These are phyloP conservation scores for Pleurostoma richardsiae DNA, from an alignment of 2,329 filamentous ascomycete genomes.

Conservation along the genomic window DNA sequence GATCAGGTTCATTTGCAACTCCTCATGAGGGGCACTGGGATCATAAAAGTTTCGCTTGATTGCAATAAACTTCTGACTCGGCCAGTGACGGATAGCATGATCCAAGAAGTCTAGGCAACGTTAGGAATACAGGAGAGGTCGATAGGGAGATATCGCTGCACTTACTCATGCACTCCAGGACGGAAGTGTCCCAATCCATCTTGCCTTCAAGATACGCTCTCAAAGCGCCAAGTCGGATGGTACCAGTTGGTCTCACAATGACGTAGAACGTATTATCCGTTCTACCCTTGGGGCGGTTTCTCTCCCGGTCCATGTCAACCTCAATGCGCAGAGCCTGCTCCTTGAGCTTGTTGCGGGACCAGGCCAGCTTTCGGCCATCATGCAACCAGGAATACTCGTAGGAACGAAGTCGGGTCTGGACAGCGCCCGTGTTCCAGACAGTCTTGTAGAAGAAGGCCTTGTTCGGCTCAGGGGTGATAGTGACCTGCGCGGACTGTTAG, in stretches of 20 bases:
- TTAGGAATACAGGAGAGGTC: too few relatives aligned
- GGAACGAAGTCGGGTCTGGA: constrained; percentile 45
- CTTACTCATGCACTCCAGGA: constrained; percentile 70
- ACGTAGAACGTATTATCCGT: constrained; percentile 51
- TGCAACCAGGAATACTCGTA: constrained; percentile 60
- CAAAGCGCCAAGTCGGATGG: constrained; percentile 63
- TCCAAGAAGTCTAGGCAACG: constrained; percentile 78
- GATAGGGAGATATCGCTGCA: too few relatives aligned
- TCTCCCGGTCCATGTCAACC: constrained; percentile 71
- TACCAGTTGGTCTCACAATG: constrained; percentile 58
- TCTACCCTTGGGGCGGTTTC: constrained; percentile 24
- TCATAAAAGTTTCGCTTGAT: constrained; percentile 85
- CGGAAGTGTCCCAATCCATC: constrained; percentile 56
- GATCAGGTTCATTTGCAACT: constrained; percentile 23
- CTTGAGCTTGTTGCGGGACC: constrained; percentile 46
- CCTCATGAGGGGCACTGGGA: constrained; percentile 11
- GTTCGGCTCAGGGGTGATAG: constrained; percentile 56
- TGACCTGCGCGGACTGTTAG: constrained; percentile 43
- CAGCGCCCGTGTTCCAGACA: constrained; percentile 63
- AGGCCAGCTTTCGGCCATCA: constrained; percentile 82
- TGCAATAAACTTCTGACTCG: constrained; percentile 59
- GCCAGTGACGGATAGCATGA: constrained; percentile 78
- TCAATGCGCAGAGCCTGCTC: constrained; percentile 41
- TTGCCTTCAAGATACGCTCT: constrained; percentile 59
- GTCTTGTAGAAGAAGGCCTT: constrained; percentile 63